phyloP scores from a whole-genome alignment of 768 basidiomycete species.

The Inosperma sp. region DNA sequence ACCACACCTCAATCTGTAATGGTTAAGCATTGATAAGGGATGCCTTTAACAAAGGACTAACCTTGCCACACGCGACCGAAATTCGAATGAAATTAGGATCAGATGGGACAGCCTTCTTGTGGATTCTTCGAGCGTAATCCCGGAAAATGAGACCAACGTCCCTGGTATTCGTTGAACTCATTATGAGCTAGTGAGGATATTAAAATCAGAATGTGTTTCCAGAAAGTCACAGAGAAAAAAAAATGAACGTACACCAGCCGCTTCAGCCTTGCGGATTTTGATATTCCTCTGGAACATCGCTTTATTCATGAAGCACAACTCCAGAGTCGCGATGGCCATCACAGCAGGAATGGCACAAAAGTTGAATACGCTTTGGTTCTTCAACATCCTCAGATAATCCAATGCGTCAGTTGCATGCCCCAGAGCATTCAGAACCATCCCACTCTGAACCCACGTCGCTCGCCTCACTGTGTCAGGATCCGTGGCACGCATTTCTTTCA shows the following conservation, averaged over 20 bases:
- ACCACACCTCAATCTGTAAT: conserved; percentile 91
- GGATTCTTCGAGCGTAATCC: conserved; percentile 75
- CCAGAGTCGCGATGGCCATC: conserved; percentile 95
- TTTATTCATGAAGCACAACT: conserved; percentile 90
- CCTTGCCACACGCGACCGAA: conserved; percentile 81
- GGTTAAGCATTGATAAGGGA: conserved; percentile 3
- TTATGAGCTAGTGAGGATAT: conserved; percentile 62
- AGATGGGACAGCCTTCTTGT: conserved; percentile 67
- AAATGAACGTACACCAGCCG: conserved; percentile 59
- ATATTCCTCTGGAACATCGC: conserved; percentile 81
- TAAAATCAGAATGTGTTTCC: not conserved
- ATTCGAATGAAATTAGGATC: conserved; percentile 87
- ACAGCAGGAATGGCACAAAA: conserved; percentile 92
- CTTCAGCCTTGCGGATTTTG: conserved; percentile 92
- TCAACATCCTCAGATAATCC: conserved; percentile 83
- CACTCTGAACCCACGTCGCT: conserved; percentile 78
- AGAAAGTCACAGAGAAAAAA: not conserved
- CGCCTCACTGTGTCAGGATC: conserved; percentile 52
- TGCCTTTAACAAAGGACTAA: conserved; percentile 28
- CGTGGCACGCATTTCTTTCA: conserved; percentile 55
- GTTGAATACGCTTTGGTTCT: conserved; percentile 90
- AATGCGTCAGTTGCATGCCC: conserved; percentile 79
- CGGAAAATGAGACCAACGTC: conserved; percentile 90
- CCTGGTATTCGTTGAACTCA: conserved; percentile 85
- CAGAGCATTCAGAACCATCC: conserved; percentile 85